Base-by-base conservation (phyloP, 192 early-diverging fungal genomes). In the Geranomyces variabilis region DNA sequence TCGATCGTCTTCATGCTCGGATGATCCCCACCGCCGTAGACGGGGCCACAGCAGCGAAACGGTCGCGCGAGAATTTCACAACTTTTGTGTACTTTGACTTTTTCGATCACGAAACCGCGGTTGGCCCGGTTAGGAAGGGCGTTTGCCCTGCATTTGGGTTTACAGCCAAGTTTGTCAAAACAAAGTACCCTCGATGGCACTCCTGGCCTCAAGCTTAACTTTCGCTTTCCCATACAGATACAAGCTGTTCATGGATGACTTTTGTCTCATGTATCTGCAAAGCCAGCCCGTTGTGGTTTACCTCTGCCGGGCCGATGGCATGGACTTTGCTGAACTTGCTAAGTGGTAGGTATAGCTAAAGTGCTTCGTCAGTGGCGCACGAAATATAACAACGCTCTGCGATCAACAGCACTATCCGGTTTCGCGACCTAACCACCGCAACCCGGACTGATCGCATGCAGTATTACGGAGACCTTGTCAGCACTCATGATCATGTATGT, bases 41-140 rank as follows among this genome's bases (percentile, higher is more conserved):
- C 17, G 51, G 17, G n/a, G 45, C 55, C 17, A 63, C 67, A 24
- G 74, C 63, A 30, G 58, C 79, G 41, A 79, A 72, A 8, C 59
- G 70, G n/a, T 41, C 36, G 46, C 59, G 47, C 44, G 70, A 64
- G 15, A 53, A n/a, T 9, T 55, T 72, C 33, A 28, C 62, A 10
- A 77, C 84, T 14, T 84, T 84, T 43, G 59, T 82, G 7, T 73
- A 74, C 48, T 83, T 80, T 63, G 86, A 88, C 67, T 88, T 88
- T 63, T 87, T 80, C 59, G 86, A 87, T 34, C 87, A 86, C 70
- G 86, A 87, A 66, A 85, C 86, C 5, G 67, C 74, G 30, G 74
- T 83, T 14, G 74, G 81, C 0, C 79, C 79, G 14, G 62, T 87
- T 41, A 83, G 79, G 15, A 28, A 75, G 12, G 81, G 83, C 22